Evolutionary conservation across 345 rosid genomes (phyloP), one percentile per base, ranked within the genome.

Genomic region (Aquilaria malaccensis): DNA sequence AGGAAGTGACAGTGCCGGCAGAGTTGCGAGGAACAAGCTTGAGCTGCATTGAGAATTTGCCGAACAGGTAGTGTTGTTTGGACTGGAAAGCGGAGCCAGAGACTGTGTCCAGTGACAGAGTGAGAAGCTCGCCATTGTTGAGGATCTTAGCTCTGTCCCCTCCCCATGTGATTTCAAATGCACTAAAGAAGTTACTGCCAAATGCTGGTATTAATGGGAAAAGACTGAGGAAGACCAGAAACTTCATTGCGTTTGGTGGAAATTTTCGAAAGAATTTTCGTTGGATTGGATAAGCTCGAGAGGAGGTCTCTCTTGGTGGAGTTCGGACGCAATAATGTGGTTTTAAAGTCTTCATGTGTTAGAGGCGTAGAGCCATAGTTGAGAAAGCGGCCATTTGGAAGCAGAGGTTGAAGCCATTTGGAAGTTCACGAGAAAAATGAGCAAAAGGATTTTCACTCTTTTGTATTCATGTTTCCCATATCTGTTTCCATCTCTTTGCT

Each of bases 31-130:
- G 73, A 50, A 84, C 86, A 31, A 84, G 86, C 48, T 84, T 84
- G 71, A 84, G 76, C 49, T 81, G 86, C 81, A 75, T 76, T 45
- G 61, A 74, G 52, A 84, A 71, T 71, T 79, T 79, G 32, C 88
- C 86, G 32, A 80, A 85, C 37, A 85, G 59, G 37, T 61, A 85
- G 65, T 79, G 76, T 30, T 79, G 79, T 72, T 79, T 82, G 78
- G 84, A 73, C 50, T 79, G 82, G 53, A 83, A 80, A 1, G 85
- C 91, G 2, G 88, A 80, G n/a, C 91, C 91, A 0, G 91, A 85
- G 57, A 71, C 64, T 58, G 54, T 60, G 32, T 85, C 91, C 1
- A 83, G 86, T 11, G 81, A 73, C 2, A 85, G 80, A 56, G 83
- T 85, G 59, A 85, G 80, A 46, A 83, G 86, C 59, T 79, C 72